Conservation (phyloP, 2,329 filamentous ascomycete genomes). For the Coleophoma crateriformis region DNA sequence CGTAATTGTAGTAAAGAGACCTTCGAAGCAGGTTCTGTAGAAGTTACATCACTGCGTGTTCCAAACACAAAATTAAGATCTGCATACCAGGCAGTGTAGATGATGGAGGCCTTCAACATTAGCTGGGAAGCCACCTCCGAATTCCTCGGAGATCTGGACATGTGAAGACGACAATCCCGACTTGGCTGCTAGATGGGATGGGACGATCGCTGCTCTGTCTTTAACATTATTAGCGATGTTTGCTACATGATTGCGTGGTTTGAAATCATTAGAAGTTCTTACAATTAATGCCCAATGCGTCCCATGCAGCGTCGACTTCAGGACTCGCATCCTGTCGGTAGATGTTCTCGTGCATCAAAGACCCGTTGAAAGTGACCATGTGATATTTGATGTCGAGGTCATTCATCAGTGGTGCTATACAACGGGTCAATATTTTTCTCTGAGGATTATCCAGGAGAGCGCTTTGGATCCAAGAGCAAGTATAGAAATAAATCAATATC, state of each 20-base stretch:
- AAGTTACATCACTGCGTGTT: too few relatives aligned
- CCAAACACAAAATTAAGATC: too few relatives aligned
- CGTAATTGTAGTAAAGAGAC: slow-evolving; percentile 42
- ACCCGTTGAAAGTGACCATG: slow-evolving; percentile 39
- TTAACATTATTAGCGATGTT: slow-evolving; percentile 1
- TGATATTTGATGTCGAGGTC: slow-evolving; percentile 36
- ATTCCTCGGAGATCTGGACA: slow-evolving; percentile 39
- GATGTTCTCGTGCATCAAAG: slow-evolving; percentile 41
- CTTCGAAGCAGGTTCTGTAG: slow-evolving; percentile 40
- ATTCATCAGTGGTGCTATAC: slow-evolving; percentile 27
- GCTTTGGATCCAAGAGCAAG: background rate
- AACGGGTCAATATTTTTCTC: background rate
- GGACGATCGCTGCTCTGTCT: slow-evolving; percentile 34
- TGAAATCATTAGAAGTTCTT: slow-evolving; percentile 7
- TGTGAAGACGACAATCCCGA: slow-evolving; percentile 39
- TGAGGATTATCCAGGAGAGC: background rate
- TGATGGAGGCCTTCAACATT: slow-evolving; percentile 40
- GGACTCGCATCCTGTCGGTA: slow-evolving; percentile 37
- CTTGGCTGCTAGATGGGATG: slow-evolving; percentile 30
- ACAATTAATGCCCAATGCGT: slow-evolving; percentile 42
- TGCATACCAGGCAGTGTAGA: slow-evolving; percentile 37
- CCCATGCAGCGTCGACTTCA: slow-evolving; percentile 45
- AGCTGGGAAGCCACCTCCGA: slow-evolving; percentile 43
- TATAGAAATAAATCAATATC: background rate
- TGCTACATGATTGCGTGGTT: background rate